These are phyloP conservation scores for Ciborinia camelliae DNA, from an alignment of 2,329 filamentous ascomycete genomes.

Conservation along the genomic window DNA sequence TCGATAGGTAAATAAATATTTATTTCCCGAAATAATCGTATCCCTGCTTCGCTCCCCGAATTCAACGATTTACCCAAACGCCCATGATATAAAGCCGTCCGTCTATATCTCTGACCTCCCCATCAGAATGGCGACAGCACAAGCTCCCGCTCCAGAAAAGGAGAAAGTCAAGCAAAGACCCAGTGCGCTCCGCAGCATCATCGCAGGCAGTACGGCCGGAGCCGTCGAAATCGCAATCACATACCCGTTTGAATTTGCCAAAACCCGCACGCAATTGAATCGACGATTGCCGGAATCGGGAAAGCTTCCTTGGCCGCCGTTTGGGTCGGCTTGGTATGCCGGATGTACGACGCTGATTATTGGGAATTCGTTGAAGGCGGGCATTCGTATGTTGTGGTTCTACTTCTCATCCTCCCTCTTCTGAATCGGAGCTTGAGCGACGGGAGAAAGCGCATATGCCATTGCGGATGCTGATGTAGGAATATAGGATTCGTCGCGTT, in stretches of 20 bases:
- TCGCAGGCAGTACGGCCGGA: conserved; percentile 90
- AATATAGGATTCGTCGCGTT: conserved; percentile 82
- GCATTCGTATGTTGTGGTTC: conserved; percentile 68
- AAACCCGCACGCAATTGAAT: conserved; percentile 93
- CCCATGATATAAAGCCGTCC: too few relatives aligned
- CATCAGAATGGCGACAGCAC: conserved; percentile 24
- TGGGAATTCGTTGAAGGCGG: conserved; percentile 94
- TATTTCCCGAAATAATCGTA: neutral
- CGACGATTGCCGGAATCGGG: conserved; percentile 72
- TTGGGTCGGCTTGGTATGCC: conserved; percentile 93
- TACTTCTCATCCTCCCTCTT: too few relatives aligned
- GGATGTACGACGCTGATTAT: conserved; percentile 96
- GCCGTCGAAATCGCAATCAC: conserved; percentile 76
- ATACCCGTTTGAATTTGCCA: conserved; percentile 94
- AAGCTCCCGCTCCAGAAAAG: conserved; percentile 10
- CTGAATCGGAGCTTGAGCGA: too few relatives aligned
- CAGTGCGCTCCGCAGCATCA: conserved; percentile 80
- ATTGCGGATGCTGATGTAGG: neutral
- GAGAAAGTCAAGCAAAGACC: conserved; percentile 52
- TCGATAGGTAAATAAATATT: neutral
- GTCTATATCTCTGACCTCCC: too few relatives aligned
- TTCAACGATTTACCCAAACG: too few relatives aligned
- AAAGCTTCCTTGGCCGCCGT: conserved; percentile 93
- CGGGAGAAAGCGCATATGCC: neutral
- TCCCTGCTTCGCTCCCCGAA: too few relatives aligned